These are phyloP conservation scores for Boletus tomentosulus DNA, from an alignment of 768 basidiomycete genomes.

Conservation along the genomic window DNA sequence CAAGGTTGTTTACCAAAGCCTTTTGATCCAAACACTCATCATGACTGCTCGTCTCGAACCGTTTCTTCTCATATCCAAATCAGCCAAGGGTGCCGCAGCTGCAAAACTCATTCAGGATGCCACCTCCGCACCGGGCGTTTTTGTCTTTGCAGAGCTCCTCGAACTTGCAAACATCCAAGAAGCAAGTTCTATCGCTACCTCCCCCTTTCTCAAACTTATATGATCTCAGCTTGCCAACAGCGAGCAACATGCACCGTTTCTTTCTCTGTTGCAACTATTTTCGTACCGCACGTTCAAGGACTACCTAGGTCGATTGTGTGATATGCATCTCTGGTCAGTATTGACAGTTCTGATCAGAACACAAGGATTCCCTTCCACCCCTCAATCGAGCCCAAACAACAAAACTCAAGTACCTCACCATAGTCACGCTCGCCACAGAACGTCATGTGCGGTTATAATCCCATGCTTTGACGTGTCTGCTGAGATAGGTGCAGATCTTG, in stretches of 20 bases:
- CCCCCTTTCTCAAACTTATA: neutral
- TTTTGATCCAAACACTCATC: constrained; percentile 18
- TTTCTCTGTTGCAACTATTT: constrained; percentile 77
- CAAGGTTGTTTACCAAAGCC: neutral
- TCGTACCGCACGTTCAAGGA: constrained; percentile 85
- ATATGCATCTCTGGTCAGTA: neutral
- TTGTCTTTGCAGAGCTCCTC: constrained; percentile 86
- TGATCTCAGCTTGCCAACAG: constrained; percentile 57
- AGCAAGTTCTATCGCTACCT: constrained; percentile 40
- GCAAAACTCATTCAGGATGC: constrained; percentile 86
- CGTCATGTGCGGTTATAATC: constrained; percentile 55
- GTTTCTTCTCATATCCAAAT: constrained; percentile 87
- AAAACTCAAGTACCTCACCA: constrained; percentile 91
- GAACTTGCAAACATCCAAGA: constrained; percentile 81
- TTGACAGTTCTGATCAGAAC: constrained; percentile 40
- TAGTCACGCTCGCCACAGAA: constrained; percentile 77
- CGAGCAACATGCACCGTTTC: constrained; percentile 59
- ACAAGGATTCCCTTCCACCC: constrained; percentile 61
- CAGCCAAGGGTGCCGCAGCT: constrained; percentile 87
- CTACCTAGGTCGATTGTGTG: constrained; percentile 61
- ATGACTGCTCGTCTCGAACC: constrained; percentile 73
- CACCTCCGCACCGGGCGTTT: constrained; percentile 85
- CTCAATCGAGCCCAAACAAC: constrained; percentile 69
- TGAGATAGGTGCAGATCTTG: constrained; percentile 53
- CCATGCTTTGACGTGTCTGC: neutral